Evolutionary conservation across 176 grass and related monocot species (phyloP).

Genomic region (Zoysia japonica): DNA sequence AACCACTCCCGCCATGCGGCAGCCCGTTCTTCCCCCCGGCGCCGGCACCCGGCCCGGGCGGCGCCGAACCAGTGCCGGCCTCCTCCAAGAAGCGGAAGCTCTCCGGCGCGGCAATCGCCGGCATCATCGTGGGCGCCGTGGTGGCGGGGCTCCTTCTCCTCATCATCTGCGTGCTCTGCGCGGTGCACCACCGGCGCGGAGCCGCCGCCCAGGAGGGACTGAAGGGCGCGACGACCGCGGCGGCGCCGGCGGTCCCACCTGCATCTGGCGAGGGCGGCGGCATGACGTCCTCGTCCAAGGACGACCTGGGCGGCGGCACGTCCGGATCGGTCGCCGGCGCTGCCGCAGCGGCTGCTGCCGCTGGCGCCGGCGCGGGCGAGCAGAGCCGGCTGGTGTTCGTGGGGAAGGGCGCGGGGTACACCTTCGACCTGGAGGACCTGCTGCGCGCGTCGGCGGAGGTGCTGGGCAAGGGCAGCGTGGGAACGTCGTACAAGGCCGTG

Average conservation of each 20-base stretch:
- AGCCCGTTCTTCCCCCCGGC: conserved; percentile 60
- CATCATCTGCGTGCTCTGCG: conserved; percentile 42
- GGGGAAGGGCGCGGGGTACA: conserved; percentile 73
- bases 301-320: conserved; percentile 51
- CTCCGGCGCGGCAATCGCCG: conserved; percentile 62
- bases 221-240: conserved; percentile 26
- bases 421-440: conserved; percentile 93
- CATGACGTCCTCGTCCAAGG: conserved; percentile 77
- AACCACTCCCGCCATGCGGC: conserved; percentile 55
- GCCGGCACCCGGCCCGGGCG: conserved; percentile 38
- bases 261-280: conserved; percentile 31
- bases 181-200: conserved; percentile 19
- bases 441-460: conserved; percentile 93
- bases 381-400: conserved; percentile 78
- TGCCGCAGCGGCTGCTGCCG: background rate
- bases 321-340: conserved; percentile 27
- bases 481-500: conserved; percentile 92
- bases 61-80: background rate
- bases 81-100: conserved; percentile 56
- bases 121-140: conserved; percentile 63
- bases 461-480: conserved; percentile 76
- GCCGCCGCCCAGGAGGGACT: background rate
- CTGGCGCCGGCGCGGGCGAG: conserved; percentile 39
- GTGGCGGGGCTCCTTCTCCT: conserved; percentile 49
- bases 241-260: background rate